Conservation (phyloP, 176 grass and related monocot species). For the Zoysia japonica region DNA sequence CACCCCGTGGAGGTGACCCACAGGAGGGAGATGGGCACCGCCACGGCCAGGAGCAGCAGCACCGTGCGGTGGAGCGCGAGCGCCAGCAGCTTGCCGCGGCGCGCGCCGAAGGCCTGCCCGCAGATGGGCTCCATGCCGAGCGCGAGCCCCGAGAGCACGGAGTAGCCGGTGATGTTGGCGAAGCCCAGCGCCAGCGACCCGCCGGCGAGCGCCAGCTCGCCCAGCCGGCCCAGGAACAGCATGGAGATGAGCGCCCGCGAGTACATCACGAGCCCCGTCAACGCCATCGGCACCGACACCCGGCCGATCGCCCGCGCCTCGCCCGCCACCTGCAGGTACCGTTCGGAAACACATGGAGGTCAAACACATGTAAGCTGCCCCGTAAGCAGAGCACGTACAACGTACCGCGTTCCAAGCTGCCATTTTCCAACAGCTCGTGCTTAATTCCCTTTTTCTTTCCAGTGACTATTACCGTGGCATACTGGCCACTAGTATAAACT, state of each 20-base stretch:
- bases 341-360: neutral
- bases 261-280: conserved; percentile 89
- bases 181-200: conserved; percentile 86
- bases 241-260: conserved; percentile 91
- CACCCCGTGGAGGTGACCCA: conserved; percentile 54
- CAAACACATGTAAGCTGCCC: neutral
- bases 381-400: no score
- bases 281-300: conserved; percentile 73
- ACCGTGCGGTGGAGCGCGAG: conserved; percentile 82
- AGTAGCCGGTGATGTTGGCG: conserved; percentile 98
- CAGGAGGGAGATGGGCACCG: conserved; percentile 64
- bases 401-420: no score
- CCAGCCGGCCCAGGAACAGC: conserved; percentile 81
- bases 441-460: neutral
- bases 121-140: conserved; percentile 98
- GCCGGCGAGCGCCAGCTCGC: conserved; percentile 78
- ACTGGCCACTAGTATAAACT: neutral
- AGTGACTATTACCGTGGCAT: conserved; percentile 11
- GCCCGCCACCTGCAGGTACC: conserved; percentile 60
- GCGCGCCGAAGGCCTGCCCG: conserved; percentile 89
- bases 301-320: conserved; percentile 74
- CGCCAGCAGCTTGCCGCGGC: conserved; percentile 62
- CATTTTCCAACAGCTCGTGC: no score
- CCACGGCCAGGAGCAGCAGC: conserved; percentile 69
- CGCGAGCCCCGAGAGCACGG: conserved; percentile 79